Percentiles rank a stretch among this genome's conserved stretches.
Evolutionary conservation across 1,139 yeast species (phyloP).

Genomic region (Hemisphaericaspora subhashii): DNA sequence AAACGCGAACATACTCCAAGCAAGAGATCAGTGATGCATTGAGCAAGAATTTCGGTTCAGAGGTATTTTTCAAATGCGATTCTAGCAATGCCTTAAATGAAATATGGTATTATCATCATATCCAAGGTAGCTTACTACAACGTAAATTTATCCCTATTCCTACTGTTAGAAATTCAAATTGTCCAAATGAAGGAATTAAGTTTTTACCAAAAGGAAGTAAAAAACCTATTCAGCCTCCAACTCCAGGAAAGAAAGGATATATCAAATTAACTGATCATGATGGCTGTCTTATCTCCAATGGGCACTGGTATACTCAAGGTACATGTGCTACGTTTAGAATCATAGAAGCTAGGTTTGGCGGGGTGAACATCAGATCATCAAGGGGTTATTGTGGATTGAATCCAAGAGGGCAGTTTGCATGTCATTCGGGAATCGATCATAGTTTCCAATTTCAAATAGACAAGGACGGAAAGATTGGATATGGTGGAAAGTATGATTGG

Average conservation of each 20-base stretch:
- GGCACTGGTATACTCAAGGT: slow-evolving; percentile 80
- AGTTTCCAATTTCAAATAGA: slow-evolving; percentile 50
- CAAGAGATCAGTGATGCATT: slow-evolving; percentile 67
- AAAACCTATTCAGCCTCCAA: slow-evolving; percentile 5
- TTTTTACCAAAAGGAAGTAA: slow-evolving; percentile 69
- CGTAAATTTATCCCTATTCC: slow-evolving; percentile 70
- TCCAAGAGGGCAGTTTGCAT: slow-evolving; percentile 29
- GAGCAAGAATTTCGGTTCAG: slow-evolving; percentile 53
- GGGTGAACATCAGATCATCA: slow-evolving; percentile 63
- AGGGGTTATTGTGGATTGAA: slow-evolving; percentile 72
- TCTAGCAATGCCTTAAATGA: slow-evolving; percentile 69
- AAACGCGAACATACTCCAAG: slow-evolving; percentile 59
- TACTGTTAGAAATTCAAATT: slow-evolving; percentile 49
- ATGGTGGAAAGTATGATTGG: slow-evolving; percentile 69
- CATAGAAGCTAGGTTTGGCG: slow-evolving; percentile 57
- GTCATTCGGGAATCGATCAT: slow-evolving; percentile 30
- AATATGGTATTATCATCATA: slow-evolving; percentile 85
- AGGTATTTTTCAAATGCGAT: slow-evolving; percentile 69
- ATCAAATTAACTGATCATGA: slow-evolving; percentile 54
- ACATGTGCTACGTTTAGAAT: slow-evolving; percentile 74
- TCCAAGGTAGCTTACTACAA: slow-evolving; percentile 69
- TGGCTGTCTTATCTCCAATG: slow-evolving; percentile 84
- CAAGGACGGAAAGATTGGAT: slow-evolving; percentile 47
- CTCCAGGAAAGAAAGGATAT: slow-evolving; percentile 27
- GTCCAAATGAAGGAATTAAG: slow-evolving; percentile 70